phyloP scores from a whole-genome alignment of 2,329 filamentous ascomycete species.

The Huntiella bhutanensis region DNA sequence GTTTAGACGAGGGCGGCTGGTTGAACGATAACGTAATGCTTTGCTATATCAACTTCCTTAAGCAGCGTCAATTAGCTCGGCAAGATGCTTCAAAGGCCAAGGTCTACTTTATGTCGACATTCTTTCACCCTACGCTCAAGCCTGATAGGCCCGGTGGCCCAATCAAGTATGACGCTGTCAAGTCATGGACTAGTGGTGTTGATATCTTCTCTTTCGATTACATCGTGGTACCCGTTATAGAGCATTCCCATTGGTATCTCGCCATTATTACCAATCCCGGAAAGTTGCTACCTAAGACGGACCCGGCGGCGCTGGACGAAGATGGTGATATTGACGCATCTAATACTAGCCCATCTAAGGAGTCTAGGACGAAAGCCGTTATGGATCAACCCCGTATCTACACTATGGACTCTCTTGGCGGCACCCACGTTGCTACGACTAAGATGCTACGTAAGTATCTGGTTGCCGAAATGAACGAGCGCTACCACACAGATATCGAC shows the following conservation, averaged over 20 bases:
- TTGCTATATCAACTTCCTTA: constrained; percentile 66
- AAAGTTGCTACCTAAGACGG: constrained; percentile 28
- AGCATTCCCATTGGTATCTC: constrained; percentile 78
- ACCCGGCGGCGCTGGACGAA: neutral
- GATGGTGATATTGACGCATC: neutral
- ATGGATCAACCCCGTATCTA: constrained; percentile 49
- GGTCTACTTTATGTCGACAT: constrained; percentile 82
- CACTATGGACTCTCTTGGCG: constrained; percentile 70
- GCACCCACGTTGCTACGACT: constrained; percentile 42
- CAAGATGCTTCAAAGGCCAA: constrained; percentile 30
- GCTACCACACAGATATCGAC: constrained; percentile 29
- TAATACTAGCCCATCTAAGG: neutral
- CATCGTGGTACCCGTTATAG: constrained; percentile 81
- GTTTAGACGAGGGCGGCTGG: constrained; percentile 68
- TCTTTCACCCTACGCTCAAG: constrained; percentile 66
- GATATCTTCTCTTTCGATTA: constrained; percentile 78
- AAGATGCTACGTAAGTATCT: constrained; percentile 59
- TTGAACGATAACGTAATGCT: constrained; percentile 84
- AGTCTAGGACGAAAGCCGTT: neutral
- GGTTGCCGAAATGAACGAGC: constrained; percentile 46
- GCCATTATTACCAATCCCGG: constrained; percentile 84
- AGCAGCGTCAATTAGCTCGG: constrained; percentile 28
- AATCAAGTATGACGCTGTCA: constrained; percentile 73
- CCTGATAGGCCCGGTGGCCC: constrained; percentile 24
- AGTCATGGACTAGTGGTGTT: constrained; percentile 69